Percentiles rank a stretch among this genome's conserved stretches.
phyloP scores from a whole-genome alignment of 306 rosid genomes.

The Castanea sativa region DNA sequence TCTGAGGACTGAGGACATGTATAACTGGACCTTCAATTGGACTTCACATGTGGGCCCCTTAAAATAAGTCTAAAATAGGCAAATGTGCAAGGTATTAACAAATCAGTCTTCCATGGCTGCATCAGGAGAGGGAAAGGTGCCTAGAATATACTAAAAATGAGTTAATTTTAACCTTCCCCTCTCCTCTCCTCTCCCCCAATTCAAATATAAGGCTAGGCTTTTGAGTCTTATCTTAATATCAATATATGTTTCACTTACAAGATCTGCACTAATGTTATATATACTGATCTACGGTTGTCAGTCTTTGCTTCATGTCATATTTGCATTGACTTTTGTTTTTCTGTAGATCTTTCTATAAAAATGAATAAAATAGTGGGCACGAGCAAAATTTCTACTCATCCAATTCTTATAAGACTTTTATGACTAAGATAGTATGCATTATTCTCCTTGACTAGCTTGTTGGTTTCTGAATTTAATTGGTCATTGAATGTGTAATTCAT shows the following conservation, averaged over 20 bases:
- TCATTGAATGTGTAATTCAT: constrained; percentile 1
- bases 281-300: neutral
- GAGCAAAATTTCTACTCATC: neutral
- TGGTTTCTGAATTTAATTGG: neutral
- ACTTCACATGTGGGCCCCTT: too few relatives aligned
- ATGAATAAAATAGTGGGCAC: neutral
- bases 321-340: neutral
- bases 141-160: too few relatives aligned
- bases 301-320: constrained; percentile 14
- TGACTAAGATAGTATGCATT: neutral
- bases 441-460: neutral
- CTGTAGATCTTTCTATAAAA: neutral
- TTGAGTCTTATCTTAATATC: neutral
- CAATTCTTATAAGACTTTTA: neutral
- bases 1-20: too few relatives aligned
- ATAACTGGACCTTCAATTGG: too few relatives aligned
- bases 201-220: neutral
- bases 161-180: too few relatives aligned
- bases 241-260: neutral
- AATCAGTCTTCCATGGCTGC: too few relatives aligned
- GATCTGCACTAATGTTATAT: neutral
- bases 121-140: too few relatives aligned
- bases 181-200: too few relatives aligned
- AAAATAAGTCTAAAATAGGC: too few relatives aligned
- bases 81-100: too few relatives aligned